Conservation (phyloP, 306 rosid species). For the Castanea mollissima region DNA sequence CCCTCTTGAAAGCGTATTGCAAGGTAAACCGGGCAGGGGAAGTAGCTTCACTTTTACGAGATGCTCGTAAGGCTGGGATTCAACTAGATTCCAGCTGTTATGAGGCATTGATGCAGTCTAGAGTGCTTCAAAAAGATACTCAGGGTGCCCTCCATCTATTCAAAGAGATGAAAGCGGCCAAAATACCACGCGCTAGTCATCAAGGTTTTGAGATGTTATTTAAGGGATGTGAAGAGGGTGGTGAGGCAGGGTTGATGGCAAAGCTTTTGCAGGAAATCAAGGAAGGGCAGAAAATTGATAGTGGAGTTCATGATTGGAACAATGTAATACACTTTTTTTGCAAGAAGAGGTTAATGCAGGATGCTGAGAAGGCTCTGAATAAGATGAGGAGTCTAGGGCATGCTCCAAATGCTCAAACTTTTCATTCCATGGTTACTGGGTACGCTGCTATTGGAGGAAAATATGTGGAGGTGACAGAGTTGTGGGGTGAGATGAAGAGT, state of each 20-base stretch:
- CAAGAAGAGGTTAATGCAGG: conserved; percentile 81
- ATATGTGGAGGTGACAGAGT: conserved; percentile 73
- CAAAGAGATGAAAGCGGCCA: conserved; percentile 76
- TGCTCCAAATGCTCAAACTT: conserved; percentile 75
- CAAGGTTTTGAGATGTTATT: conserved; percentile 43
- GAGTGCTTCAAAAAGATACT: conserved; percentile 67
- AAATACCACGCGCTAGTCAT: conserved; percentile 56
- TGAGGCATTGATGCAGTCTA: conserved; percentile 72
- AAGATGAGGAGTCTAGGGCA: conserved; percentile 88
- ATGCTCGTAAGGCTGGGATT: conserved; percentile 78
- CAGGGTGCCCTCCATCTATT: conserved; percentile 72
- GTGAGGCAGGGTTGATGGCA: conserved; percentile 55
- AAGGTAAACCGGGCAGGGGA: conserved; percentile 57
- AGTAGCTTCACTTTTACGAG: conserved; percentile 64
- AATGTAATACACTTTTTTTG: conserved; percentile 78
- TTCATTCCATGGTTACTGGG: conserved; percentile 87
- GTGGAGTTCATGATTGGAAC: conserved; percentile 89
- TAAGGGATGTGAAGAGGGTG: conserved; percentile 35
- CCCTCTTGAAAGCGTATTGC: conserved; percentile 82
- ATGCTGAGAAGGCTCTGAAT: conserved; percentile 75
- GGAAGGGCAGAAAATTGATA: conserved; percentile 69
- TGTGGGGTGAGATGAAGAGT: conserved; percentile 91
- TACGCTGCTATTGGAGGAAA: conserved; percentile 89
- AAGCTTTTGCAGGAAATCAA: conserved; percentile 77
- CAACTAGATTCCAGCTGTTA: conserved; percentile 78